phyloP scores from a whole-genome alignment of 75 land plant species.

The Picea sitchensis region DNA sequence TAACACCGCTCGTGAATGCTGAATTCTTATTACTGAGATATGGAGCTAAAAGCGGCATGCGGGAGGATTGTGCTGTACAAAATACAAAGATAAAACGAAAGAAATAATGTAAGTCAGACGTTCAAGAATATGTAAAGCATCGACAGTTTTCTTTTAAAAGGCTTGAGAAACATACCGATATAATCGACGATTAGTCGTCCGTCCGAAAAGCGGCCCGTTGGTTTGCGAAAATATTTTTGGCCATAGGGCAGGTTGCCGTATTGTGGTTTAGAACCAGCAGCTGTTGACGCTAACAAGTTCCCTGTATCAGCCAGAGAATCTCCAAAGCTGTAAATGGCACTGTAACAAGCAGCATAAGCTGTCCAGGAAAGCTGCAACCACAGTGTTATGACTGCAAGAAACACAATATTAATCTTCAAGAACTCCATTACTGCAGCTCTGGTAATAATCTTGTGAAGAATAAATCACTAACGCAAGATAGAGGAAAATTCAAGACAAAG shows the following conservation, averaged over 20 bases:
- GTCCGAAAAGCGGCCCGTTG: conserved; percentile 36
- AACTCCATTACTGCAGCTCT: too few relatives aligned
- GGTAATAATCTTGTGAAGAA: too few relatives aligned
- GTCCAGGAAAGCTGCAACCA: too few relatives aligned
- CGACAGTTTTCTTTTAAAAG: too few relatives aligned
- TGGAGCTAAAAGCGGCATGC: neutral
- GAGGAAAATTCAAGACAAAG: too few relatives aligned
- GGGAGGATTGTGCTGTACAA: neutral
- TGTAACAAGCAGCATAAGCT: neutral
- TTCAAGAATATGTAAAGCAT: too few relatives aligned
- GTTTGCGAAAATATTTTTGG: conserved; percentile 23
- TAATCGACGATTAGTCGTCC: conserved; percentile 39
- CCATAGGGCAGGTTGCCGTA: conserved; percentile 25
- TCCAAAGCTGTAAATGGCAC: neutral
- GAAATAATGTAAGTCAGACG: neutral
- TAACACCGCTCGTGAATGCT: neutral
- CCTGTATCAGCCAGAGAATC: conserved; percentile 9
- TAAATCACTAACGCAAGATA: too few relatives aligned
- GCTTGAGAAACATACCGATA: conserved; percentile 9
- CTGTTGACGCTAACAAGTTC: neutral
- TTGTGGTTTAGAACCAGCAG: neutral
- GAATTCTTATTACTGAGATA: neutral
- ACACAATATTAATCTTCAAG: too few relatives aligned
- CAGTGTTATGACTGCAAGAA: too few relatives aligned
- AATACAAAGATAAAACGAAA: neutral